Base-by-base conservation (phyloP, 352 stramenopile genomes). In the Elongisporangium undulatum region DNA sequence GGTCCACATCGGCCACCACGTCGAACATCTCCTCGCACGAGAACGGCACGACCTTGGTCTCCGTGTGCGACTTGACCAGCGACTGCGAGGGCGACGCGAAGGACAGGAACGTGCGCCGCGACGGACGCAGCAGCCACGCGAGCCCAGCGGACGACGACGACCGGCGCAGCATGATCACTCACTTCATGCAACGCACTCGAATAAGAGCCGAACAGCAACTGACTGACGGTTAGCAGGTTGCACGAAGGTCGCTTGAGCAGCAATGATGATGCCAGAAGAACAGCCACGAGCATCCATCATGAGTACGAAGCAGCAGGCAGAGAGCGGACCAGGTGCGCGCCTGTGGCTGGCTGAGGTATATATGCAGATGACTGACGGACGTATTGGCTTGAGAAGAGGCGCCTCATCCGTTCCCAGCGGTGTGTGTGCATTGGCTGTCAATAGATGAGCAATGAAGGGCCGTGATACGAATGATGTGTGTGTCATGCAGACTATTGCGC, bases 21-120 rank as follows among this genome's bases (percentile, higher is more conserved):
- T 89, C 81, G 63, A 83, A 94, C 85, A 94, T 91, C 41, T 91
- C 77, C 24, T 80, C 68, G 50, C 68, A 76, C 34, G 80, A 83
- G 67, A 92, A 94, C 19, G 85, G 85, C 58, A 94, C 85, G 52
- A 92, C 57, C 29, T 82, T 81, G 51, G 68, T 86, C 69, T 94
- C 85, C 2, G 58, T 69, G 64, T 94, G 85, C 51, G 71, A 89
- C 65, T 92, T 92, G 57, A 79, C 67, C 41, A 92, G 72, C 54
- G 76, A 64, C 21, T 71, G 59, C 2, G 71, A 79, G 16, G 79
- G 69, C 23, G 72, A 77, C 59, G 72, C 64, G 55, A 90, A 88
- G 51, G 72, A 84, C 59, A 90, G 85, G 67, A 90, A 88, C 19
- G 65, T 49, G 4, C 69, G 63, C 54, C 13, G 29, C 19, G 16